These are phyloP conservation scores for Xerocomellus amylosporus DNA, from an alignment of 768 basidiomycete genomes.

Conservation along the genomic window DNA sequence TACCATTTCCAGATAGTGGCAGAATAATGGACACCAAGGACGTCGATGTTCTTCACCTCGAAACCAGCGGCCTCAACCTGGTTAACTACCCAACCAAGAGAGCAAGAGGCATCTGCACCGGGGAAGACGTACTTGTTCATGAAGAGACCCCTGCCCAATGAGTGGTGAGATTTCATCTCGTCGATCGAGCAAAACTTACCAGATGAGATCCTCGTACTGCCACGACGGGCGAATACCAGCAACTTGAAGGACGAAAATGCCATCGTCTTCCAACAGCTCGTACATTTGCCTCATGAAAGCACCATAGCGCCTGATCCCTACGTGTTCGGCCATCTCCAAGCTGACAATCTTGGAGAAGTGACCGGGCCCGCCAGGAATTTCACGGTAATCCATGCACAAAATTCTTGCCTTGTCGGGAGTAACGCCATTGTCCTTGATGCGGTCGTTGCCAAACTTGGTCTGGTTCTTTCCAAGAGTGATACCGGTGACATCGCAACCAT, in stretches of 20 bases:
- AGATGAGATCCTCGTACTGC: slow-evolving; percentile 98
- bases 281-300: slow-evolving; percentile 91
- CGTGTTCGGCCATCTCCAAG: slow-evolving; percentile 99
- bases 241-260: slow-evolving; percentile 95
- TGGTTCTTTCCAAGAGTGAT: slow-evolving; percentile 92
- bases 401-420: slow-evolving; percentile 77
- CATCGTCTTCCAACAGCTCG: slow-evolving; percentile 90
- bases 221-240: slow-evolving; percentile 92
- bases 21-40: slow-evolving; percentile 96
- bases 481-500: slow-evolving; percentile 92
- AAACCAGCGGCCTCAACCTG: slow-evolving; percentile 90
- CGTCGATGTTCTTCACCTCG: slow-evolving; percentile 94
- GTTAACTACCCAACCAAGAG: slow-evolving; percentile 90
- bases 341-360: slow-evolving; percentile 93
- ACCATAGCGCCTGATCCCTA: slow-evolving; percentile 90
- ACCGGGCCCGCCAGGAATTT: slow-evolving; percentile 73
- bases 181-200: slow-evolving; percentile 43
- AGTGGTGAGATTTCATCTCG: not conserved
- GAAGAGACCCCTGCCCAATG: slow-evolving; percentile 73
- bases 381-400: slow-evolving; percentile 89
- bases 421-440: slow-evolving; percentile 78
- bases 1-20: slow-evolving; percentile 92
- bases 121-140: slow-evolving; percentile 99
- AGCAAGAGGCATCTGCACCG: slow-evolving; percentile 94
- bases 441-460: slow-evolving; percentile 85